Base-by-base conservation (phyloP, 2,329 filamentous ascomycete genomes). In the Ascosphaera apis region DNA sequence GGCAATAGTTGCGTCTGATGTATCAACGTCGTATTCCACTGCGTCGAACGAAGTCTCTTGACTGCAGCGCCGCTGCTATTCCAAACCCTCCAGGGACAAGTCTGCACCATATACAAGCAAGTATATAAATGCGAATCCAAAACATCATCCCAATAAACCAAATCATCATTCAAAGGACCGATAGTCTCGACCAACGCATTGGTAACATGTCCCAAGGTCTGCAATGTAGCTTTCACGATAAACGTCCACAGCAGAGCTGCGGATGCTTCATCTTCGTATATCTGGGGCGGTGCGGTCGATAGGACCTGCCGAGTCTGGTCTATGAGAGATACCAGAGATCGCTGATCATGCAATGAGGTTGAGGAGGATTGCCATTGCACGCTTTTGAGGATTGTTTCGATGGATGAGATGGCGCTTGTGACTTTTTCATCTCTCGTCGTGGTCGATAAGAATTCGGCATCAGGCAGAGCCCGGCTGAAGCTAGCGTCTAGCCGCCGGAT, bases 101-200 rank as follows among this genome's bases (percentile, higher is more conserved):
- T 92, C 53, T 98, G 88, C 6, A 91, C 57, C 11, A 80, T 76
- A 54, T 93, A 93, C 3, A 93, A 52, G 21, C 72, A 76, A 43
- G 79, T 84, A 48, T 76, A 80, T 34, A 71, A 66, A 45, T 81
- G 76, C 1, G 81, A 91, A 7, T 71, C 69, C 19, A 92, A 58
- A 2, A 93, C 68, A 44, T 88, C 78, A 48, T 92, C 81, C 88
- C 88, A 98, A 53, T 95, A 95, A 72, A 77, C 84, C 16, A 92
- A 75, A 45, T 92, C 83, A 43, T 92, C 75, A 46, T 73, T 79
- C 13, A 98, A 56, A 0, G 76, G 76, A 8, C 86, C 72, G 8
- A 83, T 91, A 46, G 88, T 77, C 37, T 86, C 76, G 8, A 93
- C 57, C 3, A 95, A 65, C 0, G 69, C 72, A 45, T 74, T 73